Evolutionary conservation across 305 asterid genomes (phyloP), one percentile per base, ranked within the genome.

Genomic region (Fraxinus floribunda): DNA sequence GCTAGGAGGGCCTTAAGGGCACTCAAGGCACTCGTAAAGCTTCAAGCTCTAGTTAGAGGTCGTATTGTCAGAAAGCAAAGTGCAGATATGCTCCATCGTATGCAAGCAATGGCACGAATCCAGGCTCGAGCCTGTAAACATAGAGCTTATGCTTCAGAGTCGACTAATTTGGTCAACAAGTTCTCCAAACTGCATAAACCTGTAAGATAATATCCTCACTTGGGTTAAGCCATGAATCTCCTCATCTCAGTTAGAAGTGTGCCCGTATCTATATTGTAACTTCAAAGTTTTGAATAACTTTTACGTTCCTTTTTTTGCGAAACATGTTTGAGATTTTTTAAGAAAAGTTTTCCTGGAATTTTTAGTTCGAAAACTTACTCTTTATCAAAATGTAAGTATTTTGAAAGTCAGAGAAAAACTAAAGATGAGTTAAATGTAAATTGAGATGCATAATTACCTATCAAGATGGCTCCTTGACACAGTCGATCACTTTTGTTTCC

Each of bases 51-150:
- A 24, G 97, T 96, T 79, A 89, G 99, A 86, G 98, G 99, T 77
- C 98, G 88, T 83, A 96, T 94, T 15, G 95, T 94, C 70, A 83
- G 99, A 80, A 96, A 92, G 84, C 97, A 92, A 87, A 94, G 97
- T 83, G 92, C 97, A 34, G 94, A 96, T 86, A 93, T 93, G 97
- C 98, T 96, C 79, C 88, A 86, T 11, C 93, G 98, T 16, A 93
- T 96, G 98, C 98, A 96, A 77, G 96, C 98, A 76, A 90, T 94
- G 98, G 98, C 94, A 73, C 89, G 97, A 82, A 96, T 96, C 81
- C 99, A 94, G 83, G 99, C 98, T 87, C 94, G 92, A 79, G 98
- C 98, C 34, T 90, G 94, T 84, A 91, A 92, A 55, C 86, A 80
- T 80, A 92, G 97, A 79, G 88, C 86, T 82, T 78, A 82, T 81